Percentiles rank a stretch among this genome's conserved stretches.
phyloP scores from a whole-genome alignment of 371 early-diverging fungal genomes.

The Zychaea mexicana region DNA sequence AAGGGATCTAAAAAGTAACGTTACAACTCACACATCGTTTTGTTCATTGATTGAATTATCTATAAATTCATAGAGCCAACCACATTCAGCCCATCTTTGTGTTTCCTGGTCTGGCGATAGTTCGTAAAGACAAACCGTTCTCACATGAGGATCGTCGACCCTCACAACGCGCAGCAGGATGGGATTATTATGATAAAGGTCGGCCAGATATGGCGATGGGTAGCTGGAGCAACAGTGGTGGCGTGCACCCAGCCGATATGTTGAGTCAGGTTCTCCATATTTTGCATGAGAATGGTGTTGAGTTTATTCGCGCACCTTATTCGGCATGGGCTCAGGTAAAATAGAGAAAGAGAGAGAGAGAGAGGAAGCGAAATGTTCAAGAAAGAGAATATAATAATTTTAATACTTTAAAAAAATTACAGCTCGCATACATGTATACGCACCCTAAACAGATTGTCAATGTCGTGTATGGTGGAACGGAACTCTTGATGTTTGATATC shows the following conservation, averaged over 20 bases:
- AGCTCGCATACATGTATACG: constrained; percentile 76
- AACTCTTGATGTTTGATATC: constrained; percentile 78
- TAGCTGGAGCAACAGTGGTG: constrained; percentile 59
- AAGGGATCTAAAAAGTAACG: too few relatives aligned
- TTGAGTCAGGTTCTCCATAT: constrained; percentile 72
- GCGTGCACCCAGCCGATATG: constrained; percentile 64
- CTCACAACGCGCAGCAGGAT: constrained; percentile 63
- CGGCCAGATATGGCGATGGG: constrained; percentile 62
- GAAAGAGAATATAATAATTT: too few relatives aligned
- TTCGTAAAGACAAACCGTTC: constrained; percentile 77
- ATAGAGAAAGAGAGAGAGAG: neutral
- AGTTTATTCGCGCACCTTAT: constrained; percentile 85
- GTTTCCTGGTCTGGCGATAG: constrained; percentile 71
- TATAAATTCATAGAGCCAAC: constrained; percentile 42
- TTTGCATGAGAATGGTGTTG: constrained; percentile 63
- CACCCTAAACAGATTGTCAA: constrained; percentile 74
- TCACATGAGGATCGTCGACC: constrained; percentile 68
- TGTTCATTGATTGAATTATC: neutral
- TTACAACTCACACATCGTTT: too few relatives aligned
- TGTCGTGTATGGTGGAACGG: constrained; percentile 73
- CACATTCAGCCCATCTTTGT: constrained; percentile 78
- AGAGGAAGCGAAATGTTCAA: neutral
- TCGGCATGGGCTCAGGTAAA: constrained; percentile 79
- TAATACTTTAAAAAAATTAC: constrained; percentile 2
- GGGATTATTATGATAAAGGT: constrained; percentile 74